phyloP scores from a whole-genome alignment of 179 eudicot species.

The Carnegiea gigantea region DNA sequence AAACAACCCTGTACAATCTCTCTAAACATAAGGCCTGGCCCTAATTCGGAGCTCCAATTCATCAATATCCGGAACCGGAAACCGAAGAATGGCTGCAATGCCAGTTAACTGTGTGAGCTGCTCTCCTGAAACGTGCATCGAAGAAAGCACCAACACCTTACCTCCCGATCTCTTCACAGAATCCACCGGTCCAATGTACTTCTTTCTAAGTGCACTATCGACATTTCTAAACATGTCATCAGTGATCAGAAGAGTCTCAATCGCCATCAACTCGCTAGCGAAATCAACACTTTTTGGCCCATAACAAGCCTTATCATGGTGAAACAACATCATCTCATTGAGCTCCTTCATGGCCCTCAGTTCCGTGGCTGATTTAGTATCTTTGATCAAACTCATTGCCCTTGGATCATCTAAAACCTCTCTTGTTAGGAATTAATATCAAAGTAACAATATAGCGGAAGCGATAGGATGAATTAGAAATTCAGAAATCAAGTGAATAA shows the following conservation, averaged over 20 bases:
- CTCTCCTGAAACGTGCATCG: conserved; percentile 25
- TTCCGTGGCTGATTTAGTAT: conserved; percentile 18
- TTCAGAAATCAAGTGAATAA: no score
- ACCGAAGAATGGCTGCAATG: conserved; percentile 42
- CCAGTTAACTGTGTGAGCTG: conserved; percentile 39
- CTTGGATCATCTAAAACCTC: conserved; percentile 30
- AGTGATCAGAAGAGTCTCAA: conserved; percentile 38
- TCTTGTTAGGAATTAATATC: no score
- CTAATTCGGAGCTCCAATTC: conserved; percentile 24
- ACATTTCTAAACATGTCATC: conserved; percentile 34
- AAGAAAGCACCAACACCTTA: conserved; percentile 29
- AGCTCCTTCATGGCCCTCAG: conserved; percentile 27
- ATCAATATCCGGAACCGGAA: conserved; percentile 38
- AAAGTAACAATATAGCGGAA: no score
- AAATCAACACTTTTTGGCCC: conserved; percentile 34
- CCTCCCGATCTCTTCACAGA: conserved; percentile 43
- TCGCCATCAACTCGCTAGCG: conserved; percentile 31
- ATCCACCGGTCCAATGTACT: conserved; percentile 29
- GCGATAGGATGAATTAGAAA: no score
- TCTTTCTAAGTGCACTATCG: conserved; percentile 28
- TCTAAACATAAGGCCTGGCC: neutral
- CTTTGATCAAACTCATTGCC: conserved; percentile 21
- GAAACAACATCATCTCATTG: conserved; percentile 21
- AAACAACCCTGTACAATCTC: neutral
- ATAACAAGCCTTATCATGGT: conserved; percentile 36